Evolutionary conservation across 2,329 filamentous ascomycete species (phyloP).

Genomic region (Paraconiothyrium brasiliense): DNA sequence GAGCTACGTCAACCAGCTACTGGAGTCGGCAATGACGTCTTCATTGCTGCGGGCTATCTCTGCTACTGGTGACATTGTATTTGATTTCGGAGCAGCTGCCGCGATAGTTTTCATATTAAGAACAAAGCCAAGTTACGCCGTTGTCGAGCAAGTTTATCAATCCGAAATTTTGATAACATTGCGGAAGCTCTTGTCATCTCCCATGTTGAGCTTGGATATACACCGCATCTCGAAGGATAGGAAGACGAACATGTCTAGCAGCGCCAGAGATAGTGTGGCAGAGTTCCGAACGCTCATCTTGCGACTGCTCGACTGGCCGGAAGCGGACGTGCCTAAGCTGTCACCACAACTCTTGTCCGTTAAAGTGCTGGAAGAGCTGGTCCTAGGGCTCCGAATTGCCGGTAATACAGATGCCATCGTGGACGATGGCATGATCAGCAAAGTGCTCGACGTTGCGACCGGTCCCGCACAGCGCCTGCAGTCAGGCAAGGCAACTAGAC

Average conservation of each 20-base stretch:
- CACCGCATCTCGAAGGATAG: slow-evolving; percentile 69
- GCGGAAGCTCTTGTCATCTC: slow-evolving; percentile 61
- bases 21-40: slow-evolving; percentile 76
- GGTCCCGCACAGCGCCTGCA: slow-evolving; percentile 27
- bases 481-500: slow-evolving; percentile 21
- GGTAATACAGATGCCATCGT: slow-evolving; percentile 62
- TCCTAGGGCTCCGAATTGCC: slow-evolving; percentile 61
- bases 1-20: slow-evolving; percentile 73
- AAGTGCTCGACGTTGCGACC: slow-evolving; percentile 57
- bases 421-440: slow-evolving; percentile 35
- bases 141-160: slow-evolving; percentile 65
- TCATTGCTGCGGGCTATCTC: slow-evolving; percentile 71
- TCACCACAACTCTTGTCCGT: slow-evolving; percentile 72
- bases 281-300: slow-evolving; percentile 65
- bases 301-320: slow-evolving; percentile 69
- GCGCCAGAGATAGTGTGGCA: slow-evolving; percentile 65
- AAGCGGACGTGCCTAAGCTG: slow-evolving; percentile 59
- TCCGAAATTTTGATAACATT: slow-evolving; percentile 67
- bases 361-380: slow-evolving; percentile 68
- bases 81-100: slow-evolving; percentile 70
- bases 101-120: slow-evolving; percentile 71
- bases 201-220: slow-evolving; percentile 62
- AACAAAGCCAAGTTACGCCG: slow-evolving; percentile 67
- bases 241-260: slow-evolving; percentile 73
- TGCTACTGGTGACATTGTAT: slow-evolving; percentile 53